Conservation (phyloP, 2,329 filamentous ascomycete genomes). For the Sclerotinia minor region DNA sequence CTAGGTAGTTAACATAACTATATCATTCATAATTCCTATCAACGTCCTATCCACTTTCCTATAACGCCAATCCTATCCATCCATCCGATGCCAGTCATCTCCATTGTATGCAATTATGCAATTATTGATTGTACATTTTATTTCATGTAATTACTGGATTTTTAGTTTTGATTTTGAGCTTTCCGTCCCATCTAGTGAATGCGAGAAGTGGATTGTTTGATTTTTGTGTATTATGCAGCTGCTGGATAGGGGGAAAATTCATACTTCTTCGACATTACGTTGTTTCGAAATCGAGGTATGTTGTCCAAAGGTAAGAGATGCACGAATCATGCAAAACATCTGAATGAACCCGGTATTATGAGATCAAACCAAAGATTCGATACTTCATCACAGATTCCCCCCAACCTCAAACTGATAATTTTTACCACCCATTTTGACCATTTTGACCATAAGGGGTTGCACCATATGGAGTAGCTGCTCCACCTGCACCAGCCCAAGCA, state of each 20-base stretch:
- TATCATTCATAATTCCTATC: neutral
- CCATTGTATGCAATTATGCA: constrained; percentile 20
- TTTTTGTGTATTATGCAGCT: neutral
- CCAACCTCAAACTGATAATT: neutral
- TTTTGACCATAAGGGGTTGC: constrained; percentile 61
- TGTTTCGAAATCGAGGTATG: neutral
- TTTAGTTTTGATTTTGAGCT: neutral
- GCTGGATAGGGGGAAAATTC: neutral
- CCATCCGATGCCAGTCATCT: neutral
- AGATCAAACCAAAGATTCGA: neutral
- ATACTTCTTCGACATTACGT: neutral
- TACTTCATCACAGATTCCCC: neutral
- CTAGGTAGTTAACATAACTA: neutral
- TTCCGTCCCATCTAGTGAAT: neutral
- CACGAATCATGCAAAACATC: neutral
- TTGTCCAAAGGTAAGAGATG: too few species aligned
- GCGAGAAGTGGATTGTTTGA: neutral
- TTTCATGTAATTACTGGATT: neutral
- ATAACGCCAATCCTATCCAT: constrained; percentile 6
- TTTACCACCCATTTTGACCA: constrained; percentile 34
- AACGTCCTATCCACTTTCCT: neutral
- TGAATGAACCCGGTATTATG: neutral
- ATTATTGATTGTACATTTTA: constrained; percentile 18
- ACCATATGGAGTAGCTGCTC: constrained; percentile 57
- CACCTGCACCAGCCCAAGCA: constrained; percentile 57